Evolutionary conservation across 164 flowering plant genomes (phyloP), one percentile per base, ranked within the genome.

Genomic region (Piper betle): DNA sequence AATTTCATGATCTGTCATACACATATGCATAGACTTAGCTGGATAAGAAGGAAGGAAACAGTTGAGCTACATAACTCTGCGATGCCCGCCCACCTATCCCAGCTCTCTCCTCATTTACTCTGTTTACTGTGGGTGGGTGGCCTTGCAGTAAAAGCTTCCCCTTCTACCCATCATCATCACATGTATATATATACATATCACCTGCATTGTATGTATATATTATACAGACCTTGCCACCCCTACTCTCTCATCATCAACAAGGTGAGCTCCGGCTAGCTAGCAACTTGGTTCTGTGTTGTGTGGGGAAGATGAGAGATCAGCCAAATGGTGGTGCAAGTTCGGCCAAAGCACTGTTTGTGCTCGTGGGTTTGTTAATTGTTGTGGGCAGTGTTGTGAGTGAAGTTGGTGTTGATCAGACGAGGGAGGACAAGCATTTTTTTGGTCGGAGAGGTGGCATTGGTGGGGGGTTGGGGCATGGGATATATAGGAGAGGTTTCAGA

Each of bases 401-500:
- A 46, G 50, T 8, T 6, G 11, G 46, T 9, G 15, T 15, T 9
- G 50, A 25, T 25, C 33, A 10, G 50, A 46, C 50, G 3, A 46
- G 15, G 50, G 50, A 46, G 11, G 50, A 46, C 50, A 46, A 46
- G 12, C 50, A 46, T 15, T 46, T 46, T 15, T 46, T 46, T 6
- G 59, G 59, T 0, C 4, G 11, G 5, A 41, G 59, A 4, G 38
- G 37, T 4, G 59, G 59, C 4, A 13, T 60, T 48, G 41, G 63
- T 37, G 50, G 50, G 54, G 63, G 63, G 37, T 18, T 43, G 16
- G 63, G 61, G 18, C 48, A 46, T 20, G 61, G 61, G 50, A 10
- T 59, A 46, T 52, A 53, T 19, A 12, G 54, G 25, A 53, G 41
- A 17, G 54, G 53, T 43, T 46, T 46, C 15, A 46, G 50, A 46